Conservation (phyloP, 768 basidiomycete genomes). For the Trametes meyenii region DNA sequence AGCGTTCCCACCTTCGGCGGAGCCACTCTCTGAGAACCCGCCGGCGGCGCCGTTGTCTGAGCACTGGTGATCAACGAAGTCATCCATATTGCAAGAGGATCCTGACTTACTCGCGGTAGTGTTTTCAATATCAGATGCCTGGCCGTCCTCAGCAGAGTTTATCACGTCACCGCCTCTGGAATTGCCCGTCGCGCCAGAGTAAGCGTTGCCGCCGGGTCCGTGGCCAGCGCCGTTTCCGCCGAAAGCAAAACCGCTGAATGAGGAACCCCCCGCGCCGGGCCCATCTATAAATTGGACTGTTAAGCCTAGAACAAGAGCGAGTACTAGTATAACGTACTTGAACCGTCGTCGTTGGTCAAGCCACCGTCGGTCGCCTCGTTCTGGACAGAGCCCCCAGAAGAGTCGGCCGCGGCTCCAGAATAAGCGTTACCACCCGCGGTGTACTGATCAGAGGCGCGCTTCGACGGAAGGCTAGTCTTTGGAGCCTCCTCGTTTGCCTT, state of each 20-base stretch:
- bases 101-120: slow-evolving; percentile 15
- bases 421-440: slow-evolving; percentile 34
- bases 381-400: slow-evolving; percentile 27
- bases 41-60: slow-evolving; percentile 21
- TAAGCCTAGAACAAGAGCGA: not conserved
- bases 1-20: slow-evolving; percentile 23
- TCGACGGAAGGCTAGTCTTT: slow-evolving; percentile 13
- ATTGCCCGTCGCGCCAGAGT: slow-evolving; percentile 19
- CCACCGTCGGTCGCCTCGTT: slow-evolving; percentile 14
- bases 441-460: slow-evolving; percentile 27
- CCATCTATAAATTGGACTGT: no score
- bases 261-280: no score
- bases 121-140: slow-evolving; percentile 14
- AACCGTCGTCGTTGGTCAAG: slow-evolving; percentile 21
- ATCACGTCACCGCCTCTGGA: slow-evolving; percentile 23
- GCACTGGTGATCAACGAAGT: not conserved
- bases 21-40: slow-evolving; percentile 25
- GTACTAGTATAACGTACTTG: slow-evolving; percentile 15
- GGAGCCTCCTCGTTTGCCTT: not conserved
- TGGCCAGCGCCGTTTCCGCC: slow-evolving; percentile 27
- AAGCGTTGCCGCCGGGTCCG: slow-evolving; percentile 28
- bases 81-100: not conserved
- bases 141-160: slow-evolving; percentile 3
- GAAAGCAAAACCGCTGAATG: slow-evolving; percentile 23
- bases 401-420: slow-evolving; percentile 27